Conservation (phyloP, 441 rosid genomes). For the Geranium incanum region DNA sequence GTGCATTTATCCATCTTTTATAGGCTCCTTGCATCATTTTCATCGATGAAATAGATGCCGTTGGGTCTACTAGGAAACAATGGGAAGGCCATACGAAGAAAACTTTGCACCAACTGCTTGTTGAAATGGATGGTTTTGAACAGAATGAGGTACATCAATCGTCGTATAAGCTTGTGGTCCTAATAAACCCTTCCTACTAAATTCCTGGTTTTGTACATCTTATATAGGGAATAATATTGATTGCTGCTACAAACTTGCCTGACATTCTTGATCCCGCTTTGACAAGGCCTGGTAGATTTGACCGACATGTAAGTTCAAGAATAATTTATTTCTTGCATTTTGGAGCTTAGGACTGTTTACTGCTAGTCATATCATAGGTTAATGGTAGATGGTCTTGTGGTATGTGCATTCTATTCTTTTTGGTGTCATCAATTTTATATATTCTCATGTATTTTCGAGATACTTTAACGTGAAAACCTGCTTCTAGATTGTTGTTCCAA, state of each 20-base stretch:
- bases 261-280: conserved; percentile 98
- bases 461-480: conserved; percentile 25
- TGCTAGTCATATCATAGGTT: neutral
- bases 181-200: conserved; percentile 1
- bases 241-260: conserved; percentile 99
- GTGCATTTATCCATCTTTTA: conserved; percentile 18
- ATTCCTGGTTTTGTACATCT: conserved; percentile 16
- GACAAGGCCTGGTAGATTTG: conserved; percentile 99
- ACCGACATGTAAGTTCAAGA: conserved; percentile 77
- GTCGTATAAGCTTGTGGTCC: conserved; percentile 8
- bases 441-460: conserved; percentile 1
- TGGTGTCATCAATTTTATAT: neutral
- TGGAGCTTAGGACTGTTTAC: conserved; percentile 2
- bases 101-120: conserved; percentile 95
- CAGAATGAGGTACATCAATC: conserved; percentile 73
- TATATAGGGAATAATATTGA: conserved; percentile 82
- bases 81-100: conserved; percentile 99
- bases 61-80: conserved; percentile 93
- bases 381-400: no score
- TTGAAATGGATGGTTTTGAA: conserved; percentile 98
- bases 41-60: conserved; percentile 97
- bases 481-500: conserved; percentile 79
- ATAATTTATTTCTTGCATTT: conserved; percentile 11
- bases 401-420: neutral
- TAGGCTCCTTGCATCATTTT: conserved; percentile 97